phyloP scores from a whole-genome alignment of 768 basidiomycete species.

The Pisolithus microcarpus region DNA sequence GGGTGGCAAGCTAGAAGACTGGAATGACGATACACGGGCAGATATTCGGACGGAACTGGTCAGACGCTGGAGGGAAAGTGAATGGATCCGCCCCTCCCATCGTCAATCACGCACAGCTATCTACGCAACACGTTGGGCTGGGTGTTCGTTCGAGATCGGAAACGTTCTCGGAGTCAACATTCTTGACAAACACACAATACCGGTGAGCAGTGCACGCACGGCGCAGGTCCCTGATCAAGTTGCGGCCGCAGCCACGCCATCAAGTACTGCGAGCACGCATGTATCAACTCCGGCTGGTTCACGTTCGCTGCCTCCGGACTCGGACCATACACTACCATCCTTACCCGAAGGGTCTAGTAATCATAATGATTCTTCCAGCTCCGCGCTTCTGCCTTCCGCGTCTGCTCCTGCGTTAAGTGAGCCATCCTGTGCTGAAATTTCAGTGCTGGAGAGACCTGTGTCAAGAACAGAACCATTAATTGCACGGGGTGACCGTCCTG shows the following conservation, averaged over 20 bases:
- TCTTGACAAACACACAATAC: slow-evolving; percentile 25
- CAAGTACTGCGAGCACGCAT: slow-evolving; percentile 14
- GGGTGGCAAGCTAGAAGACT: slow-evolving; percentile 61
- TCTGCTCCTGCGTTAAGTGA: slow-evolving; percentile 7
- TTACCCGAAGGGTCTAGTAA: slow-evolving; percentile 10
- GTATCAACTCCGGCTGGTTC: slow-evolving; percentile 14
- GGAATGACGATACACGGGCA: slow-evolving; percentile 51
- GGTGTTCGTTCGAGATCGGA: slow-evolving; percentile 72
- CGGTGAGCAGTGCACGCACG: slow-evolving; percentile 3
- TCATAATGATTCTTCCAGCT: slow-evolving; percentile 15
- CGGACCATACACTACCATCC: slow-evolving; percentile 3
- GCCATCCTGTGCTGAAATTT: slow-evolving; percentile 4
- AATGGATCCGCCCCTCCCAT: slow-evolving; percentile 49
- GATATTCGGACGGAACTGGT: slow-evolving; percentile 50
- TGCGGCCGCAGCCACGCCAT: slow-evolving; percentile 16
- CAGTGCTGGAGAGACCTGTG: slow-evolving; percentile 15
- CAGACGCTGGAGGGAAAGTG: slow-evolving; percentile 55
- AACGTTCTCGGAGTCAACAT: slow-evolving; percentile 66
- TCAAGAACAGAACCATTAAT: slow-evolving; percentile 12
- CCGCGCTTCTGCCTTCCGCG: slow-evolving; percentile 15
- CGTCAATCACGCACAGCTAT: slow-evolving; percentile 11
- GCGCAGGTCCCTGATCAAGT: slow-evolving; percentile 9
- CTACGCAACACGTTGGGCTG: slow-evolving; percentile 48
- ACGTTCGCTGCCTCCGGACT: not conserved
- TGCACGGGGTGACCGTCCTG: slow-evolving; percentile 4